These are phyloP conservation scores for Hamigera avellanea DNA, from an alignment of 495 filamentous ascomycete species.

Conservation along the genomic window DNA sequence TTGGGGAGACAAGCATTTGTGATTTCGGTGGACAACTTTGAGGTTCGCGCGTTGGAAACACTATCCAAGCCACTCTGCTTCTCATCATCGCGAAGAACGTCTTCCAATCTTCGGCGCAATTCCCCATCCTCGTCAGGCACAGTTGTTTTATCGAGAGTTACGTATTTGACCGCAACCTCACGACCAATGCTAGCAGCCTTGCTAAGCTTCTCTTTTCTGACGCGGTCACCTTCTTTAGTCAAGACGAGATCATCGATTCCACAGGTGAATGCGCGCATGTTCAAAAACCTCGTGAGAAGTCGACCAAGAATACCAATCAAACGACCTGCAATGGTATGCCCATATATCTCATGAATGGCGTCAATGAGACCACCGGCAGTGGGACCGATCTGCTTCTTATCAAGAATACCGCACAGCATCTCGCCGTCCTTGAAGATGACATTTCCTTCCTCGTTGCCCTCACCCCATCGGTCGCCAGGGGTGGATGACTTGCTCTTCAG, in stretches of 20 bases:
- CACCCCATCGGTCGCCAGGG: slow-evolving; percentile 63
- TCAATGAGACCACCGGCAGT: slow-evolving; percentile 81
- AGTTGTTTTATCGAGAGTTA: slow-evolving; percentile 61
- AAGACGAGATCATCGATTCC: slow-evolving; percentile 93
- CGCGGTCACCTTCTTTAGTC: slow-evolving; percentile 66
- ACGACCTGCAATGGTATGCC: slow-evolving; percentile 71
- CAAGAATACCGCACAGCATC: slow-evolving; percentile 80
- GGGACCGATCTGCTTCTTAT: slow-evolving; percentile 92
- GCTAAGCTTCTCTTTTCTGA: slow-evolving; percentile 56
- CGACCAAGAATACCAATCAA: slow-evolving; percentile 81
- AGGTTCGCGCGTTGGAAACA: slow-evolving; percentile 63
- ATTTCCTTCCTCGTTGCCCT: slow-evolving; percentile 57
- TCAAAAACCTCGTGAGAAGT: slow-evolving; percentile 76
- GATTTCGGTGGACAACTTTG: slow-evolving; percentile 64
- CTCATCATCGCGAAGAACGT: slow-evolving; percentile 77
- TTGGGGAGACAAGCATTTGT: slow-evolving; percentile 66
- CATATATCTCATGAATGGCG: slow-evolving; percentile 86
- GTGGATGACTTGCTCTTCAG: slow-evolving; percentile 70
- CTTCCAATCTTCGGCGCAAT: slow-evolving; percentile 67
- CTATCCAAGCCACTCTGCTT: slow-evolving; percentile 84
- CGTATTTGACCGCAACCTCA: slow-evolving; percentile 79
- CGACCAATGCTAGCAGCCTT: slow-evolving; percentile 64
- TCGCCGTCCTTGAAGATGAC: slow-evolving; percentile 83
- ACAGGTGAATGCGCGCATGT: slow-evolving; percentile 91
- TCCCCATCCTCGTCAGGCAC: slow-evolving; percentile 51